Evolutionary conservation across 1,284 basidiomycete species (phyloP), one percentile per base, ranked within the genome.

Genomic region (Fomitopsis betulina): DNA sequence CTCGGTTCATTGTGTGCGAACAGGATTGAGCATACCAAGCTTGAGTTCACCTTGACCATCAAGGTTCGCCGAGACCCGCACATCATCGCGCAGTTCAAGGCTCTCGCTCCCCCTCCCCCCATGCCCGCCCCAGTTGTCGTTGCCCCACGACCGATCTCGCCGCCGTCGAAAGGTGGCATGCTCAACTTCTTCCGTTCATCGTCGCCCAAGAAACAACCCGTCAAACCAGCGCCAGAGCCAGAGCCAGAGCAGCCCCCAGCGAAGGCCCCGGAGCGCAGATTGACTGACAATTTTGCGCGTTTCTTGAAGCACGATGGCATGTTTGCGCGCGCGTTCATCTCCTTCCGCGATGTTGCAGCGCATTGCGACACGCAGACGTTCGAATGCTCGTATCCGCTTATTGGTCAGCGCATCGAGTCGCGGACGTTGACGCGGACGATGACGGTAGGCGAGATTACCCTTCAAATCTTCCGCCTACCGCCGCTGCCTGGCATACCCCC

Each of bases 401-500:
- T 95, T 65, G 87, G 91, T 49, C 83, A 94, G 74, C 81, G 85
- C 56, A 69, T 80, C 0, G 85, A 89, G 65, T 66, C 74, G 10
- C 82, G 81, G 2, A 79, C 80, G 33, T 80, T 84, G 56, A 75
- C 79, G 30, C 81, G 81, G 17, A 82, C 84, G 4, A 68, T 84
- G 65, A 86, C 84, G 72, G 84, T 82, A 67, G 89, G 93, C 42
- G 90, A 95, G 72, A 83, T 96, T 58, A 82, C 90, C 6, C 73
- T 96, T 57, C 93, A 96, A 71, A 76, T 96, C 56, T 96, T 98
- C 75, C 85, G 95, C 68, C 75, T 98, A 15, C 95, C 96, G 0
- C 86, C 94, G 0, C 73, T 98, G 55, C 90, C 92, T 17, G 91
- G 92, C 13, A 78, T 98, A n/a, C 75, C 86, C 13, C 79, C 83